A percentile compares a stretch with the other conserved stretches of the same genome.
Conservation (phyloP, 1,284 basidiomycete genomes). For the Marasmius sp. region DNA sequence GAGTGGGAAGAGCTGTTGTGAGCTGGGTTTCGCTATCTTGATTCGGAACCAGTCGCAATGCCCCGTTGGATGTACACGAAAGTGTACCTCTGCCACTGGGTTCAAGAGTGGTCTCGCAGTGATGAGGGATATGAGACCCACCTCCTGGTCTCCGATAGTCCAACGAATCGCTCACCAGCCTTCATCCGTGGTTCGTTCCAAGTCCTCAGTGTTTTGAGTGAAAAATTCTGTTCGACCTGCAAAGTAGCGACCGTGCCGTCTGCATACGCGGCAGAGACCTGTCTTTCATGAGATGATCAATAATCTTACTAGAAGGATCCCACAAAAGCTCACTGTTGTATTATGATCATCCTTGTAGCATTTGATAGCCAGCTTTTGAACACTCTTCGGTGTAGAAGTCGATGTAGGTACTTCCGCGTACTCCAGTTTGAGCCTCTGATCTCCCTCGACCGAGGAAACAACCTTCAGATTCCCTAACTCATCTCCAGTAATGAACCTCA, state of each 20-base stretch:
- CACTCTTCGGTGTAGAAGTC: constrained; percentile 23
- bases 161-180: constrained; percentile 55
- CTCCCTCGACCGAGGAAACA: constrained; percentile 31
- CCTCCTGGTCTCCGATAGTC: constrained; percentile 50
- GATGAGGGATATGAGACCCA: constrained; percentile 24
- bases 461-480: constrained; percentile 72
- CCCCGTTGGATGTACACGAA: constrained; percentile 74
- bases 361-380: constrained; percentile 40
- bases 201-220: constrained; percentile 36
- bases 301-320: not conserved
- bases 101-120: not conserved
- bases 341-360: constrained; percentile 22
- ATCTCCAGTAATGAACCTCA: constrained; percentile 67
- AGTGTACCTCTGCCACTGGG: constrained; percentile 44
- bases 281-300: constrained; percentile 30
- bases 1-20: constrained; percentile 54
- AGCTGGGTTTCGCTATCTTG: constrained; percentile 23
- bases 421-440: constrained; percentile 17
- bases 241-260: constrained; percentile 53
- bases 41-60: constrained; percentile 49
- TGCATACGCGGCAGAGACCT: constrained; percentile 65
- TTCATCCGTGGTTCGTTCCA: constrained; percentile 69
- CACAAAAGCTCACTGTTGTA: constrained; percentile 35
- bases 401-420: constrained; percentile 23
- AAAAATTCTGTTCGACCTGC: constrained; percentile 39